Base-by-base conservation (phyloP, 2,329 filamentous ascomycete species). In the Sarocladiaceae sp. region DNA sequence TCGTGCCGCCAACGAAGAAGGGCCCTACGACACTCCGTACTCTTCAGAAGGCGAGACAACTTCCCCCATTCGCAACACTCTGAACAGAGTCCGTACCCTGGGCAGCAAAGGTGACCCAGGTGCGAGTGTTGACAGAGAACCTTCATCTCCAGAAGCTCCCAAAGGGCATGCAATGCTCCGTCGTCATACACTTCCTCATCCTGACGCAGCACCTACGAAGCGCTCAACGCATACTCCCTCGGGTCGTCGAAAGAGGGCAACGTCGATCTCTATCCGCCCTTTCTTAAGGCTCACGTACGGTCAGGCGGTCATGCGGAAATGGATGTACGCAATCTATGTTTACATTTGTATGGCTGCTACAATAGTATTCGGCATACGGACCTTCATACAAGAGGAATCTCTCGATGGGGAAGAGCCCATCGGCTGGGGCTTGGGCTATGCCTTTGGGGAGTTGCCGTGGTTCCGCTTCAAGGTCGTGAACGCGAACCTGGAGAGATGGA, bases 401-500 rank as follows among this genome's bases (percentile, higher is more conserved):
- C 70, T 98, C 2, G 58, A 74, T 26, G 80, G 79, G 13, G 68
- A 80, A 43, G 93, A 98, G 54, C 89, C 93, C 0, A 78, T 98
- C 34, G 88, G 91, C 2, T 98, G 93, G 93, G 90, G 88, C 0
- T 63, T 96, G 10, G 84, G 88, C 2, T 98, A 98, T 61, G 68
- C 96, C 3, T 78, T 97, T 49, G 90, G 91, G 11, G 85, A 95
- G 53, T 59, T 90, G 10, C 73, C 78, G 0, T 73, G 71, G 56
- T 80, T 96, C 52, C 76, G 89, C 19, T 82, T 84, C 59, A 74
- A 84, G 59, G 76, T 91, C 7, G 71, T 88, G 13, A 76, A 74
- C 48, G 73, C 78, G 48, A 80, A 84, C 48, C 69, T 93, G 5
- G 80, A 85, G 51, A 64, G 69, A 51, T 96, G 88, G 88, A 81